Evolutionary conservation across 2,329 filamentous ascomycete genomes (phyloP), one percentile per base, ranked within the genome.

Genomic region (Dendryphion nanum): DNA sequence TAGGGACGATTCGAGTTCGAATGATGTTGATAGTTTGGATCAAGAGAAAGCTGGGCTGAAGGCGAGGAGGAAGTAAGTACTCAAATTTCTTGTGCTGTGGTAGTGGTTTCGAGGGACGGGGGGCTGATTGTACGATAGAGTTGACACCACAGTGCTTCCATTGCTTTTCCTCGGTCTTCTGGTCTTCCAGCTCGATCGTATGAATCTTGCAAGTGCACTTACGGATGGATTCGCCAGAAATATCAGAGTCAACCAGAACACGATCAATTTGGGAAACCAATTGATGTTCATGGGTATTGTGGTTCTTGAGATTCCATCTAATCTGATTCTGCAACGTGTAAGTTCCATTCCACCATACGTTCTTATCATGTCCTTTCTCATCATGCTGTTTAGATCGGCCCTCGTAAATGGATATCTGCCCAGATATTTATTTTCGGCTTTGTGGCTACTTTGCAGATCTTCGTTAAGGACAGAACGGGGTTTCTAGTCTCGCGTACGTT

Each of bases 241-340:
- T 23, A 71, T 76, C 19, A 41, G 48, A 0, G 61, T 76, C 5
- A 55, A 61, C 21, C 71, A 75, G 42, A 64, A 68, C 16, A 74
- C 69, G 0, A 68, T 77, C 41, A 78, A 78, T 36, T 51, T 77
- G 0, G 74, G 75, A 0, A 77, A 77, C 39, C 74, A 77, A 44
- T 51, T 77, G 6, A 74, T 77, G 72, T 77, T 74, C 42, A 57
- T 74, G 20, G 72, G 71, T 0, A 74, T 74, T 6, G 70, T 77
- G 2, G 47, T 74, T 2, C 51, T 76, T 2, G 73, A 77, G 39
- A 77, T 78, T 2, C 75, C 74, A 0, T 74, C 68, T 14, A 78
- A 77, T 44, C 64, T 77, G 44, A 53, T 68, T 2, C 51, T 74
- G 2, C 74, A 42, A 61, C 44, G 52, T 3, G 51, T 54, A 28